These are phyloP conservation scores for Citrus hindsii DNA, from an alignment of 345 rosid species.

Conservation along the genomic window DNA sequence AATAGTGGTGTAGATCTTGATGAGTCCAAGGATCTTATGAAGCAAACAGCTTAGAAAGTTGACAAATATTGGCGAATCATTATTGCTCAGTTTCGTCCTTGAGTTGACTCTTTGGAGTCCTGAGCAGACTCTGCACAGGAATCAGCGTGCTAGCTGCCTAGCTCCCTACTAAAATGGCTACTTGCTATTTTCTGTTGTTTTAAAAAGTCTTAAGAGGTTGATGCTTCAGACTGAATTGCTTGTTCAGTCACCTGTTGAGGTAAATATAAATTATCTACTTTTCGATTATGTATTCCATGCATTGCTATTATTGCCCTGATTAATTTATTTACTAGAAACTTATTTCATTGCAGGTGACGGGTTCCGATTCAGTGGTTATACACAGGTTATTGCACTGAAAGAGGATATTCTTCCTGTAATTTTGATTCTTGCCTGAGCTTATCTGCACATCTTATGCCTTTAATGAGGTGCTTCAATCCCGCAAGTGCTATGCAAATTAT, in stretches of 20 bases:
- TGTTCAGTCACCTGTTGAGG: neutral
- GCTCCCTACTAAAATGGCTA: too few relatives aligned
- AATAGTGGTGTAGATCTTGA: neutral
- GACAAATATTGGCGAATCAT: neutral
- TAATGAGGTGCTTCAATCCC: neutral
- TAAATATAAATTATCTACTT: neutral
- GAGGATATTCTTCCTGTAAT: neutral
- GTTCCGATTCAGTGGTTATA: neutral
- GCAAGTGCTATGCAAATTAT: neutral
- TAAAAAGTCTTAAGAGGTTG: neutral
- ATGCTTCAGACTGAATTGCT: neutral
- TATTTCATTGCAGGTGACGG: neutral
- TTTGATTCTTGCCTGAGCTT: neutral
- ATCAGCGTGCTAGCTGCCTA: neutral
- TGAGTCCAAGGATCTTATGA: neutral
- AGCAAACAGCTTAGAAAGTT: constrained; percentile 6
- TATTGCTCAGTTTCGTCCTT: neutral
- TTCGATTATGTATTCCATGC: neutral
- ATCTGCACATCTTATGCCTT: neutral
- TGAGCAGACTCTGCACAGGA: neutral
- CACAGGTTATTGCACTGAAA: neutral
- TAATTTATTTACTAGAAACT: neutral
- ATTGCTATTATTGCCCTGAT: neutral
- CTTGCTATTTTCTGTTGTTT: too few relatives aligned
- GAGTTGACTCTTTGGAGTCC: neutral